Evolutionary conservation across 2,329 filamentous ascomycete species (phyloP), one percentile per base, ranked within the genome.

Genomic region (Arthrinium phaeospermum): DNA sequence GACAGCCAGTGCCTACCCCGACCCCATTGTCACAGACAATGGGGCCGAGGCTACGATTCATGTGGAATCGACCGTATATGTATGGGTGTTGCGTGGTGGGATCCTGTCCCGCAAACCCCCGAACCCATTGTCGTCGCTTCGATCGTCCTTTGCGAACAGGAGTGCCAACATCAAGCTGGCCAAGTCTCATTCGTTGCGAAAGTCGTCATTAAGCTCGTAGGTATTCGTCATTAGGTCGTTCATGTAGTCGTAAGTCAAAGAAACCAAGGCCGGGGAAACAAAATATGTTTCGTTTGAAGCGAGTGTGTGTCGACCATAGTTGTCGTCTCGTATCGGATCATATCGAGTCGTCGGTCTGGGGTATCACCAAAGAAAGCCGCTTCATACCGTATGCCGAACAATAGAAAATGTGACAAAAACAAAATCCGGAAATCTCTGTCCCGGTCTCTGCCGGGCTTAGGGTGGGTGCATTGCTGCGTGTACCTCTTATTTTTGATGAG

Each of bases 401-500:
- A 78, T 74, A 75, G 57, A 77, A 78, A 78, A 76, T 77, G 75
- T 72, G 73, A 74, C 81, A 83, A 84, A 82, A 83, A 85, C 85
- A 82, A 69, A 69, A 70, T 37, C 47, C 80, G 79, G 80, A 79
- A 76, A 78, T 79, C 79, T 80, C 82, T 84, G 84, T 85, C 85
- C 86, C 85, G 85, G 83, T 80, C 82, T 82, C 76, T 78, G 83
- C 85, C 85, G 84, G 85, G 83, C 81, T 79, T 75, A 78, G 79
- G 77, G 73, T 75, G 82, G 82, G 84, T 89, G 89, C 89, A 91
- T 91, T 89, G 89, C 89, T 91, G 89, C 89, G 85, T 87, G 79
- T 87, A 88, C 85, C 84, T 90, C 87, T 89, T 89, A 82, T 64
- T 86, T 84, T 86, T 81, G 76, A 51, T 68, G 44, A 41, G 46